These are phyloP conservation scores for Penicillium atrosanguineum DNA, from an alignment of 495 filamentous ascomycete genomes.

Conservation along the genomic window DNA sequence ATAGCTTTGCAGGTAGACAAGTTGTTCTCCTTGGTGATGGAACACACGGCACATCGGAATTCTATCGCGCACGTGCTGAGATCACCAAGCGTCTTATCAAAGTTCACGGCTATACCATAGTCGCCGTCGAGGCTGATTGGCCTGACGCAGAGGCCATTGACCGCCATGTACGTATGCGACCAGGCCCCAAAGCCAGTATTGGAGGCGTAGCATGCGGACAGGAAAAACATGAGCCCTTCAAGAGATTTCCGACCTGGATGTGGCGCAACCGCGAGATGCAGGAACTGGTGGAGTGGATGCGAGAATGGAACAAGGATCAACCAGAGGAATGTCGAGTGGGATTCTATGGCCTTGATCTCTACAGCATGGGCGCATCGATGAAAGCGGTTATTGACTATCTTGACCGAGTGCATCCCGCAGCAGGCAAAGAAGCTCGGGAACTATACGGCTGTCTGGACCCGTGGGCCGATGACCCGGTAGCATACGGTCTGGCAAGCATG, in stretches of 20 bases:
- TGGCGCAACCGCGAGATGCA: slow-evolving; percentile 59
- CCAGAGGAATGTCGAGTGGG: slow-evolving; percentile 38
- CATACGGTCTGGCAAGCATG: slow-evolving; percentile 50
- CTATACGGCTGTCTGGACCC: slow-evolving; percentile 49
- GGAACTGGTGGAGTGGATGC: slow-evolving; percentile 57
- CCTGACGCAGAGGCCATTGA: slow-evolving; percentile 57
- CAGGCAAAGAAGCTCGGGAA: slow-evolving; percentile 42
- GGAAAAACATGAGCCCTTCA: slow-evolving; percentile 39
- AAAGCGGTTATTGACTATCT: slow-evolving; percentile 52
- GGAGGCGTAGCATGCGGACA: slow-evolving; percentile 22
- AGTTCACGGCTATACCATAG: slow-evolving; percentile 53
- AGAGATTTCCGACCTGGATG: slow-evolving; percentile 61
- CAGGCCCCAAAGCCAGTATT: slow-evolving; percentile 34
- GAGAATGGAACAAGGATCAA: slow-evolving; percentile 38
- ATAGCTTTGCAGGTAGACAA: slow-evolving; percentile 39
- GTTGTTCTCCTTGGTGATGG: slow-evolving; percentile 56
- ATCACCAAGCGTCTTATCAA: slow-evolving; percentile 54
- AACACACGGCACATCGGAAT: slow-evolving; percentile 60
- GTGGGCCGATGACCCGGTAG: slow-evolving; percentile 52
- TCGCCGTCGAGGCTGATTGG: slow-evolving; percentile 60
- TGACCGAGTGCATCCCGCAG: slow-evolving; percentile 44
- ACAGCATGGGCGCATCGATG: slow-evolving; percentile 53
- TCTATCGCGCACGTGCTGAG: slow-evolving; percentile 53
- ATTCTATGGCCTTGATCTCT: slow-evolving; percentile 57
- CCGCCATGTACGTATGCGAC: slow-evolving; percentile 52